A percentile compares a stretch with the other conserved stretches of the same genome.
phyloP scores from a whole-genome alignment of 2,329 filamentous ascomycete genomes.

The Elsinoe batatas region DNA sequence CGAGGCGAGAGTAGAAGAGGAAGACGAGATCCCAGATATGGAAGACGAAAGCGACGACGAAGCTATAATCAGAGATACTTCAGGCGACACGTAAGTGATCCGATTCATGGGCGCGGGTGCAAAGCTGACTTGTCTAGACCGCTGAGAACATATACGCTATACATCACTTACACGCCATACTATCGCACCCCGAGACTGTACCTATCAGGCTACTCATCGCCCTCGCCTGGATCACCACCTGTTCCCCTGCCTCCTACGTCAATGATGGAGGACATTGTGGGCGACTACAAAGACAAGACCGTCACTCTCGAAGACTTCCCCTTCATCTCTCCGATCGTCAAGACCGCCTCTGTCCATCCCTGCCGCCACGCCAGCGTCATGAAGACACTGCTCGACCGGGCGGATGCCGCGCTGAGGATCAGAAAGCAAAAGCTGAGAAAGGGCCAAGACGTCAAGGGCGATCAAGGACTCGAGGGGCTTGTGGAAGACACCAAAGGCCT shows the following conservation, averaged over 20 bases:
- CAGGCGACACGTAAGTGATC: constrained; percentile 46
- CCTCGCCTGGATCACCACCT: constrained; percentile 48
- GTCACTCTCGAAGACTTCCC: constrained; percentile 97
- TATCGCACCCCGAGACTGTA: constrained; percentile 94
- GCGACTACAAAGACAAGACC: constrained; percentile 97
- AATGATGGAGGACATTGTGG: constrained; percentile 96
- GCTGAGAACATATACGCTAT: constrained; percentile 90
- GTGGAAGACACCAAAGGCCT: constrained; percentile 60
- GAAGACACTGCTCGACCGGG: constrained; percentile 92
- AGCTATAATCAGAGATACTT: constrained; percentile 78
- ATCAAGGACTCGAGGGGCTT: constrained; percentile 69
- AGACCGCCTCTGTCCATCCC: constrained; percentile 94
- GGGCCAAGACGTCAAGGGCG: constrained; percentile 38
- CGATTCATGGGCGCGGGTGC: neutral
- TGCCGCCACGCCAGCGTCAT: constrained; percentile 97
- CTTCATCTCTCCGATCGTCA: constrained; percentile 81
- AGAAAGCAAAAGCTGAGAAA: constrained; percentile 68
- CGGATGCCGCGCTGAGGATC: constrained; percentile 84
- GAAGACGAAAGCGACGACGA: constrained; percentile 92
- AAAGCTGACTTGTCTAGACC: constrained; percentile 45
- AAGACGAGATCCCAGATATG: constrained; percentile 92
- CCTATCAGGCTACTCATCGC: constrained; percentile 70
- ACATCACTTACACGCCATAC: constrained; percentile 96
- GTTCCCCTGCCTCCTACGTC: constrained; percentile 67
- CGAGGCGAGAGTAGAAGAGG: constrained; percentile 61